Conservation (phyloP, 179 eudicot genomes). For the Patellifolia procumbens region DNA sequence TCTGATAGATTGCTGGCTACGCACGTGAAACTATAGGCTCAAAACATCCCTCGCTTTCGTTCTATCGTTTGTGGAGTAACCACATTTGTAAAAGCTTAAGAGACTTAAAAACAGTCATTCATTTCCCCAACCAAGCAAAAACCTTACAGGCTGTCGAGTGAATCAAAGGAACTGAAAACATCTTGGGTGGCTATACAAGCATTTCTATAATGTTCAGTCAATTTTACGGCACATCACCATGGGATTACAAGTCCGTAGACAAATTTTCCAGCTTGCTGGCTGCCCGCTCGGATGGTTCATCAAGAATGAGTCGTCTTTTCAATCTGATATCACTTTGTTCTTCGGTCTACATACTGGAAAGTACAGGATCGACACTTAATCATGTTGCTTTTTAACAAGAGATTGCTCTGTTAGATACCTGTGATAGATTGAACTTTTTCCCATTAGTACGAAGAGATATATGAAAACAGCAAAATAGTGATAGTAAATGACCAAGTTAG, state of each 20-base stretch:
- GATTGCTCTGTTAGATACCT: conserved; percentile 73
- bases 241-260: background rate
- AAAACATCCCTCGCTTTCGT: background rate
- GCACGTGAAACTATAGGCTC: background rate
- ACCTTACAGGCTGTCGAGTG: background rate
- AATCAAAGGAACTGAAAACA: background rate
- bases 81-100: background rate
- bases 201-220: background rate
- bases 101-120: background rate
- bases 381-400: conserved; percentile 42
- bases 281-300: background rate
- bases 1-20: background rate
- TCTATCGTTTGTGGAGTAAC: background rate
- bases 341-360: background rate
- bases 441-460: conserved; percentile 3
- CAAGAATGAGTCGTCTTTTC: background rate
- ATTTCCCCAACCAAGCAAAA: background rate
- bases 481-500: too few species aligned
- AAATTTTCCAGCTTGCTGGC: background rate
- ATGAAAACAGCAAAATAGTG: background rate
- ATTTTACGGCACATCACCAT: background rate
- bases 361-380: conserved; percentile 22
- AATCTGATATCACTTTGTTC: background rate
- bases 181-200: background rate
- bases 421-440: conserved; percentile 8